A percentile compares a stretch with the other conserved stretches of the same genome.
Evolutionary conservation across 345 rosid genomes (phyloP).

Genomic region (Cochlearia excelsa): DNA sequence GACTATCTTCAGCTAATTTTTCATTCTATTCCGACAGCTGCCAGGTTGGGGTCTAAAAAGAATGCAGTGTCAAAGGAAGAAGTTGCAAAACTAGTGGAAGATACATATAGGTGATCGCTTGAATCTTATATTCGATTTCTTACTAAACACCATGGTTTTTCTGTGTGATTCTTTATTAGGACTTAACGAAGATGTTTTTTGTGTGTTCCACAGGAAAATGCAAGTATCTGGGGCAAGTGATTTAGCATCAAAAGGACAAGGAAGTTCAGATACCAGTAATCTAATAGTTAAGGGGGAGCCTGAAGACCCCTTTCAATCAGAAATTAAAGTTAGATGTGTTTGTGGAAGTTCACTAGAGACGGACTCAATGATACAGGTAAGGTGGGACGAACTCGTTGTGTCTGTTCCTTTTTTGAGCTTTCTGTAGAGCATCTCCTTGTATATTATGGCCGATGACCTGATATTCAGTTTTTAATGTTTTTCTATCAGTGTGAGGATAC

Average conservation of each 20-base stretch:
- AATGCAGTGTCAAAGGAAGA: constrained; percentile 66
- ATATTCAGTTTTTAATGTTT: constrained; percentile 1
- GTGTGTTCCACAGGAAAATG: constrained; percentile 60
- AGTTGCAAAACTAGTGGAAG: constrained; percentile 85
- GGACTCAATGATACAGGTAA: constrained; percentile 71
- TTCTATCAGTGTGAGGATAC: constrained; percentile 73
- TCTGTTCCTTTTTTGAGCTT: too few species aligned
- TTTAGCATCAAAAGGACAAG: constrained; percentile 69
- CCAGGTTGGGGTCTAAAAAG: constrained; percentile 76
- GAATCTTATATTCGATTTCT: not conserved
- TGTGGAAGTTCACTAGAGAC: constrained; percentile 77
- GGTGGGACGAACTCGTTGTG: too few species aligned
- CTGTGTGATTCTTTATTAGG: not conserved
- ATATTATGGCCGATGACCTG: too few species aligned
- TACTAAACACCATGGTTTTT: not conserved
- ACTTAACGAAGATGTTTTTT: constrained; percentile 1
- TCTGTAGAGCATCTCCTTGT: too few species aligned
- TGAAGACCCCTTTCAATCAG: constrained; percentile 49
- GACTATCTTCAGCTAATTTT: constrained; percentile 17
- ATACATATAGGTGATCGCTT: constrained; percentile 65
- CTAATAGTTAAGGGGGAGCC: constrained; percentile 55
- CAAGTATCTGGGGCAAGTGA: constrained; percentile 81
- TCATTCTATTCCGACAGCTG: constrained; percentile 41
- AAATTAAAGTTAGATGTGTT: constrained; percentile 72
- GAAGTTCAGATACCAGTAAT: constrained; percentile 58